These are phyloP conservation scores for Cadophora malorum DNA, from an alignment of 2,329 filamentous ascomycete species.

Conservation along the genomic window DNA sequence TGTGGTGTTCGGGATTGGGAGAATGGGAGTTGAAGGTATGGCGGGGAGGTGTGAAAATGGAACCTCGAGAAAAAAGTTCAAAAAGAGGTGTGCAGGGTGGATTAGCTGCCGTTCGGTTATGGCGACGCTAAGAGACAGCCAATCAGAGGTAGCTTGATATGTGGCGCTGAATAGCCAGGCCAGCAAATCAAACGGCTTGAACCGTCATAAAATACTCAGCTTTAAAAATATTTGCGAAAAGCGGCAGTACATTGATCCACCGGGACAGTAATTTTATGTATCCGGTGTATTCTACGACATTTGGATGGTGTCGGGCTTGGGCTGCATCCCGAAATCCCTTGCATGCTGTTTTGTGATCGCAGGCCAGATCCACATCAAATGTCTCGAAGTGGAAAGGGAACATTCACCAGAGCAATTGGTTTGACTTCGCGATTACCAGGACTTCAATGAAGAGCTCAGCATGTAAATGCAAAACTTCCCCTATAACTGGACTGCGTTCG, in stretches of 20 bases:
- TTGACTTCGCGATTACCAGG: neutral
- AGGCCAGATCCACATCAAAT: neutral
- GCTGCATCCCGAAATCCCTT: neutral
- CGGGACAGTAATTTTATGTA: neutral
- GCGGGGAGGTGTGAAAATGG: conserved; percentile 30
- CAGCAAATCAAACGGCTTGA: conserved; percentile 4
- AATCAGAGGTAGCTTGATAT: neutral
- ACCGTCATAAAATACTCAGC: neutral
- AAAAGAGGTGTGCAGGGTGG: conserved; percentile 12
- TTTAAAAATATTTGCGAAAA: conserved; percentile 6
- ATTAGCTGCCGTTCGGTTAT: conserved; percentile 22
- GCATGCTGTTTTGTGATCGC: too few relatives aligned
- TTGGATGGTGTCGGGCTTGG: neutral
- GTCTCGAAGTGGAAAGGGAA: neutral
- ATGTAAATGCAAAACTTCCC: neutral
- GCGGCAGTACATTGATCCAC: conserved; percentile 11
- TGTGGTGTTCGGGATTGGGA: conserved; percentile 27
- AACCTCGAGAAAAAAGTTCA: conserved; percentile 21
- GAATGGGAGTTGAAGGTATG: conserved; percentile 27
- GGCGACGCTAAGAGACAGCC: conserved; percentile 2
- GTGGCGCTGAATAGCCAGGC: neutral
- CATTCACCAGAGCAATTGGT: neutral
- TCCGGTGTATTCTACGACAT: neutral
- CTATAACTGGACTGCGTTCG: neutral
- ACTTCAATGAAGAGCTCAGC: neutral